Evolutionary conservation across 148 eudicot species (phyloP).

Genomic region (Rhododendron kiyosumense): DNA sequence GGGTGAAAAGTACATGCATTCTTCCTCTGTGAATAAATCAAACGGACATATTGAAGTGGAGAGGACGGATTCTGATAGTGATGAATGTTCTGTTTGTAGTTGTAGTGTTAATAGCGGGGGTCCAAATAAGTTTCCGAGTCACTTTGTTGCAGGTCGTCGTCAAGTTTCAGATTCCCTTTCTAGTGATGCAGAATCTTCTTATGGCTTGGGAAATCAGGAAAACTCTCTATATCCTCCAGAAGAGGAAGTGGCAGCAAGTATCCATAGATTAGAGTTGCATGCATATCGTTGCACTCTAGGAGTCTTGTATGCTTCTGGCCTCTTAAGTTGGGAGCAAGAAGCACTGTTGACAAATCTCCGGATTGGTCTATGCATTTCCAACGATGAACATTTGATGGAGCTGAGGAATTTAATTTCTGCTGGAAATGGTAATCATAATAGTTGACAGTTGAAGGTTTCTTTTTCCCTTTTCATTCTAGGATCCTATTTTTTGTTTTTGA

Average conservation of each 20-base stretch:
- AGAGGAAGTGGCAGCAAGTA: conserved; percentile 26
- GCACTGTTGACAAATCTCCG: conserved; percentile 46
- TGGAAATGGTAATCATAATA: conserved; percentile 21
- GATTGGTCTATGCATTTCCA: conserved; percentile 43
- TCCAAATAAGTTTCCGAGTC: conserved; percentile 22
- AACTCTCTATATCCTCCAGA: conserved; percentile 19
- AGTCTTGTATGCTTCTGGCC: conserved; percentile 49
- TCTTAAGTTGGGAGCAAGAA: conserved; percentile 67
- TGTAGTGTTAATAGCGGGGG: conserved; percentile 33
- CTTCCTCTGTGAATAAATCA: conserved; percentile 22
- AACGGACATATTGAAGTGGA: conserved; percentile 21
- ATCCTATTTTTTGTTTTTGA: conserved; percentile 1
- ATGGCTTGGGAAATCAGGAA: conserved; percentile 22
- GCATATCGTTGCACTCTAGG: conserved; percentile 46
- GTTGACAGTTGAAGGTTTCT: conserved; percentile 9
- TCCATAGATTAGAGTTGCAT: conserved; percentile 43
- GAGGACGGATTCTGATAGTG: conserved; percentile 33
- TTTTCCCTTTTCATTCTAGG: not conserved
- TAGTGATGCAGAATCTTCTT: conserved; percentile 53
- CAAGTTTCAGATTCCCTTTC: conserved; percentile 27
- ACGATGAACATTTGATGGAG: conserved; percentile 60
- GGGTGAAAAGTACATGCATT: conserved; percentile 30
- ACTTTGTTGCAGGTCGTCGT: conserved; percentile 19
- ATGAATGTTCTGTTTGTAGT: conserved; percentile 50
- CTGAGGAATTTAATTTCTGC: conserved; percentile 42